A percentile compares a stretch with the other conserved stretches of the same genome.
These are phyloP conservation scores for Chamaecyparis obtusa DNA, from an alignment of 75 land plant genomes.

Conservation along the genomic window DNA sequence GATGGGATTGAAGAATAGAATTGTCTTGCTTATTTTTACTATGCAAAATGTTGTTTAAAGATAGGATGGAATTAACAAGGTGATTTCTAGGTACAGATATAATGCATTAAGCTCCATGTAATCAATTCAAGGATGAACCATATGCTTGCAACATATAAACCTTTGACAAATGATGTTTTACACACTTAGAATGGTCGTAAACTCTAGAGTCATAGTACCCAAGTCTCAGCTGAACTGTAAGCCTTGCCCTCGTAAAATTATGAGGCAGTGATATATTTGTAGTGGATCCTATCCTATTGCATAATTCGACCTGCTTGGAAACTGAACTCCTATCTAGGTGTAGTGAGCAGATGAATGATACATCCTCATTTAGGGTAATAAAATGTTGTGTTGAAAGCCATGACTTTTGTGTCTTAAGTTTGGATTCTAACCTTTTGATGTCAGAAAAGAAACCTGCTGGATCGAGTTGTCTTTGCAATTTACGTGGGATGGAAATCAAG, in stretches of 20 bases:
- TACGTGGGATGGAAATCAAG: not conserved
- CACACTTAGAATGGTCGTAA: not conserved
- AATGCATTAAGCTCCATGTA: not conserved
- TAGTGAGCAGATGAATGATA: not conserved
- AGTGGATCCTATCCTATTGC: not conserved
- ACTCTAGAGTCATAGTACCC: not conserved
- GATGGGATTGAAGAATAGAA: not conserved
- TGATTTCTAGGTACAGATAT: not conserved
- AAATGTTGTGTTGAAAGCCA: not conserved
- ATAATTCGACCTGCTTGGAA: not conserved
- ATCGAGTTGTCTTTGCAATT: not conserved
- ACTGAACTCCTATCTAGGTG: not conserved
- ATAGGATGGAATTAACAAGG: not conserved
- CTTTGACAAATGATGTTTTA: too few relatives aligned
- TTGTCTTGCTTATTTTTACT: too few relatives aligned
- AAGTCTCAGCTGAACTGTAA: not conserved
- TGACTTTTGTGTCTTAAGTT: not conserved
- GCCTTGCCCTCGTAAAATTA: not conserved
- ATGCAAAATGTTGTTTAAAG: not conserved
- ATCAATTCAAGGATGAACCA: not conserved
- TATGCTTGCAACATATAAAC: not conserved
- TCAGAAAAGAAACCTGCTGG: not conserved
- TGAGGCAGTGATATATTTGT: not conserved
- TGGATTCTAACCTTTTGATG: not conserved
- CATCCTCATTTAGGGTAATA: not conserved